phyloP scores from a whole-genome alignment of 2,329 filamentous ascomycete genomes.

The Sodiomyces alkalinus region DNA sequence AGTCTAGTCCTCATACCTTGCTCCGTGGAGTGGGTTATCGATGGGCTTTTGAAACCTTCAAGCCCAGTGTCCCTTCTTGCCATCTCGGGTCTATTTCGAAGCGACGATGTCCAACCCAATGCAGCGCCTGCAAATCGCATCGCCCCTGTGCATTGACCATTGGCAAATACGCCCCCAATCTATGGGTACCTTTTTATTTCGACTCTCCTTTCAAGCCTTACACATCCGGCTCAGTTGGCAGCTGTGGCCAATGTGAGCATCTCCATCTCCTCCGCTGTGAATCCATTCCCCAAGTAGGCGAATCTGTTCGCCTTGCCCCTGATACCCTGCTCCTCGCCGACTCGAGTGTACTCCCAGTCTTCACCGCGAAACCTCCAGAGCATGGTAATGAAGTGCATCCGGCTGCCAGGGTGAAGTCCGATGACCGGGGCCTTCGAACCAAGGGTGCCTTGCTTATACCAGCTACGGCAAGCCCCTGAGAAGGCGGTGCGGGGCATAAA shows the following conservation, averaged over 20 bases:
- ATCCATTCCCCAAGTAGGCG: conserved; percentile 36
- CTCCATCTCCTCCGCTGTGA: conserved; percentile 26
- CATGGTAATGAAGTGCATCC: conserved; percentile 38
- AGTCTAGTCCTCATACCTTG: too few relatives aligned
- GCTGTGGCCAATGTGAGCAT: too few relatives aligned
- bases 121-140: too few relatives aligned
- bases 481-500: conserved; percentile 41
- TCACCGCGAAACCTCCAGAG: conserved; percentile 32
- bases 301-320: conserved; percentile 25
- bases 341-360: conserved; percentile 34
- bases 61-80: too few relatives aligned
- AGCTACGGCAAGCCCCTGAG: conserved; percentile 29
- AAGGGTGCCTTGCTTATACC: conserved; percentile 31
- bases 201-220: too few relatives aligned
- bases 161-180: conserved; percentile 1
- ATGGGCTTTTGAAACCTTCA: too few relatives aligned
- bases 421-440: conserved; percentile 25
- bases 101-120: too few relatives aligned
- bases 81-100: too few relatives aligned
- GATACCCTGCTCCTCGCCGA: conserved; percentile 1
- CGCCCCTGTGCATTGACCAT: too few relatives aligned
- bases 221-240: too few relatives aligned
- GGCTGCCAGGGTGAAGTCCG: conserved; percentile 33
- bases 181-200: background rate
- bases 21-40: too few relatives aligned